These are phyloP conservation scores for Fraxinus paxiana DNA, from an alignment of 305 asterid species.

Conservation along the genomic window DNA sequence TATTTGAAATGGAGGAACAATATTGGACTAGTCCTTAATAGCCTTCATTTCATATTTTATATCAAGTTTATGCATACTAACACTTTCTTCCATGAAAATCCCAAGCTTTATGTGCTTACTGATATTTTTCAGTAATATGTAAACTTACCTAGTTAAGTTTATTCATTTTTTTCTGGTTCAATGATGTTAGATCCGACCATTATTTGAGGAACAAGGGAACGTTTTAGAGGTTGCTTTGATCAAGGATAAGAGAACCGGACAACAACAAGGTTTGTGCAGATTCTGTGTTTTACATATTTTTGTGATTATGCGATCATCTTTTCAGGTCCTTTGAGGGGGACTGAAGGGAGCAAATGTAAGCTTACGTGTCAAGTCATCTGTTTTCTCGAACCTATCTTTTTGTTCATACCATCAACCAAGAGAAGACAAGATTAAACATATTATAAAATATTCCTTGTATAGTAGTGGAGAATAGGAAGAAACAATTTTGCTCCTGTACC, in stretches of 20 bases:
- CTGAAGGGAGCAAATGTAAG: conserved; percentile 67
- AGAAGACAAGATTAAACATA: conserved; percentile 55
- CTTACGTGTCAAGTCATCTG: conserved; percentile 60
- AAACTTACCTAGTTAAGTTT: background rate
- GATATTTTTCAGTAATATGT: background rate
- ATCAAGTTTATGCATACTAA: background rate
- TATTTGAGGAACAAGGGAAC: conserved; percentile 75
- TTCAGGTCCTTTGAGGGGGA: conserved; percentile 79
- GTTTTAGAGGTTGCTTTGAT: conserved; percentile 94
- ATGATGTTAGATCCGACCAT: conserved; percentile 71
- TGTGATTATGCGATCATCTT: conserved; percentile 40
- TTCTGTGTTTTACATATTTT: conserved; percentile 17
- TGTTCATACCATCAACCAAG: conserved; percentile 59
- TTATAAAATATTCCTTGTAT: conserved; percentile 39
- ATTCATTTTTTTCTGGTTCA: conserved; percentile 10
- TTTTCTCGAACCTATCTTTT: conserved; percentile 52
- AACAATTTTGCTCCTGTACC: conserved; percentile 31
- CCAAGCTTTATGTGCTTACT: background rate
- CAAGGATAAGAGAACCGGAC: conserved; percentile 90
- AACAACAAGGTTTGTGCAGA: conserved; percentile 80
- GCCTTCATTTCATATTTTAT: background rate
- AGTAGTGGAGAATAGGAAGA: conserved; percentile 31
- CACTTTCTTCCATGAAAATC: conserved; percentile 4
- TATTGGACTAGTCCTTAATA: background rate
- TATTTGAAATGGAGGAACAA: background rate